Evolutionary conservation across 257 asterid genomes (phyloP), one percentile per base, ranked within the genome.

Genomic region (Verbascum thapsus): DNA sequence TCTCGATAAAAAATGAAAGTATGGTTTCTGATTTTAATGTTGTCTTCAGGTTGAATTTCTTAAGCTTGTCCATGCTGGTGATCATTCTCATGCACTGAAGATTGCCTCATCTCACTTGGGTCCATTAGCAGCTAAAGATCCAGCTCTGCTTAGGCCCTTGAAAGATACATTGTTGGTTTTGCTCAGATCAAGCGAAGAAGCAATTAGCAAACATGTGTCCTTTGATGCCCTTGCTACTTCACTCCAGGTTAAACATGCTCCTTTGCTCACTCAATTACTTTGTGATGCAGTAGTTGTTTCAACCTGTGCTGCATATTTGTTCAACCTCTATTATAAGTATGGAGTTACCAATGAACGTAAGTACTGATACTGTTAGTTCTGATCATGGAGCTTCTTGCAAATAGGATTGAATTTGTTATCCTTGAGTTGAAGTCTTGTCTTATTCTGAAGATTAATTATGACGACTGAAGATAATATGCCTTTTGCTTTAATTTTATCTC

Each of bases 21-120:
- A 40, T 47, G 60, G 60, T 51, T 32, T 53, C 45, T 37, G 66
- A 53, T 59, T 63, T 40, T 61, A 49, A 13, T 50, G 20, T 53
- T 66, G 32, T 42, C 45, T 77, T 75, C 86, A 94, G 99, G 91
- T 90, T 78, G 99, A 94, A 68, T 94, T 94, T 76, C 72, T 84
- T 69, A 94, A 94, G 84, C 82, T 80, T 63, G 90, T 85, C 53
- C 70, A 71, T 17, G 69, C 78, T 50, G 96, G 98, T 63, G 91
- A 94, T 74, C 82, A 85, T 72, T 64, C 95, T n/a, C 40, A 76
- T 73, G 98, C 99, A 10, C 67, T 94, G 76, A 84, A 69, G 76
- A 86, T 90, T 54, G 99, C 99, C 57, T 79, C 86, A 66, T 75
- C 92, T 48, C 81, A 87, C 84, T 74, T 94, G 83, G 98, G 99